Conservation (phyloP, 495 filamentous ascomycete genomes). For the Daldinia bambusicola region DNA sequence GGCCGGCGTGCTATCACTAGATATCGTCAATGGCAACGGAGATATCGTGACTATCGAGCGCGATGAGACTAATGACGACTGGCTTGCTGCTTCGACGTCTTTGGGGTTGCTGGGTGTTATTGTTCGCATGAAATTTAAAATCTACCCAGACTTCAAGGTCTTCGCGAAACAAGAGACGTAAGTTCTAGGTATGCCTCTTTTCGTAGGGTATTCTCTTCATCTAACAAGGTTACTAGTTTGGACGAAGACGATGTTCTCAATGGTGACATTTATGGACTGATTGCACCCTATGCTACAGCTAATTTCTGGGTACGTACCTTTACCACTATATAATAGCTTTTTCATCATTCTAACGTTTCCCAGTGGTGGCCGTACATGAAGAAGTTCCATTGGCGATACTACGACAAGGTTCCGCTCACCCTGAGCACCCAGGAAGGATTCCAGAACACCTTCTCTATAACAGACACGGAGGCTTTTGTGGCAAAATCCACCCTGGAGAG, state of each 20-base stretch:
- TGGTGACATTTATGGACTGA: slow-evolving; percentile 60
- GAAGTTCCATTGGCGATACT: slow-evolving; percentile 63
- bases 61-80: slow-evolving; percentile 55
- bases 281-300: slow-evolving; percentile 61
- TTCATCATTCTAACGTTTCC: slow-evolving; percentile 5
- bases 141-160: slow-evolving; percentile 60
- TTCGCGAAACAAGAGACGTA: slow-evolving; percentile 60
- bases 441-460: slow-evolving; percentile 63
- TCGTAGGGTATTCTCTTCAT: not conserved
- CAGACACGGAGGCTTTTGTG: slow-evolving; percentile 53
- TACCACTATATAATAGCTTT: not conserved
- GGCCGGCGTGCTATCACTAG: slow-evolving; percentile 57
- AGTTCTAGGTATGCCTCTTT: slow-evolving; percentile 23
- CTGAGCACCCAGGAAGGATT: slow-evolving; percentile 57
- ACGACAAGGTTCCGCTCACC: slow-evolving; percentile 56
- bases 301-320: slow-evolving; percentile 56
- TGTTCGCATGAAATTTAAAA: slow-evolving; percentile 57
- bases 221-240: slow-evolving; percentile 44
- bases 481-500: slow-evolving; percentile 57
- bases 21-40: slow-evolving; percentile 60
- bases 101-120: slow-evolving; percentile 59
- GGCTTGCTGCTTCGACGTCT: slow-evolving; percentile 61
- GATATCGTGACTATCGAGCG: slow-evolving; percentile 53
- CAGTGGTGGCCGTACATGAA: slow-evolving; percentile 62
- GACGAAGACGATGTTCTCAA: slow-evolving; percentile 58